phyloP scores from a whole-genome alignment of 495 filamentous ascomycete genomes.

The Lasiosphaeria ovina region DNA sequence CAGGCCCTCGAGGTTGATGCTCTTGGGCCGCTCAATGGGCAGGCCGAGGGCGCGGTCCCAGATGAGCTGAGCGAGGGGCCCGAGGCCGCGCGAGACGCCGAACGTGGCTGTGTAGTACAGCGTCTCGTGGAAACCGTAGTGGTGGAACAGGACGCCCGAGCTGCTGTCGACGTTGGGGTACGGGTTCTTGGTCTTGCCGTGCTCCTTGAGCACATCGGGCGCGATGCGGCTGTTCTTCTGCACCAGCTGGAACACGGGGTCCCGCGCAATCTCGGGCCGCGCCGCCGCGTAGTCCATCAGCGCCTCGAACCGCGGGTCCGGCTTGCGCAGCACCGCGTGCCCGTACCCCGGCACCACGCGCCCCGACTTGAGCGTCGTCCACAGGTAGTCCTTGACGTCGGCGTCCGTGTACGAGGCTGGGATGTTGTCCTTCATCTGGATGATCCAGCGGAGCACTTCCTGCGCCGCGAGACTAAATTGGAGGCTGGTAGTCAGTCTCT shows the following conservation, averaged over 20 bases:
- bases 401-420: conserved; percentile 72
- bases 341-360: conserved; percentile 96
- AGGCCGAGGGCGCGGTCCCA: conserved; percentile 94
- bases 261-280: conserved; percentile 76
- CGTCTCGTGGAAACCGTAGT: conserved; percentile 95
- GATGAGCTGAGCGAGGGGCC: conserved; percentile 88
- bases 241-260: conserved; percentile 92
- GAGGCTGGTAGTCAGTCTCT: conserved; percentile 12
- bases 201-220: conserved; percentile 81
- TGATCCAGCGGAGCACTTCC: conserved; percentile 93
- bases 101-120: conserved; percentile 98
- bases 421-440: conserved; percentile 88
- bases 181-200: conserved; percentile 99
- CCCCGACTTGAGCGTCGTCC: conserved; percentile 87
- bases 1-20: conserved; percentile 84
- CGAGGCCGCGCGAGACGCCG: conserved; percentile 86
- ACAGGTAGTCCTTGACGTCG: conserved; percentile 84
- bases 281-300: conserved; percentile 91
- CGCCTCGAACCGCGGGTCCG: conserved; percentile 92
- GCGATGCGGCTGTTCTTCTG: conserved; percentile 77
- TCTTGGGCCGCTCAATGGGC: conserved; percentile 98
- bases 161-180: conserved; percentile 93
- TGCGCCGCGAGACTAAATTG: conserved; percentile 74
- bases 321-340: conserved; percentile 96
- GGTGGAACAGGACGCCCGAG: conserved; percentile 92